Evolutionary conservation across 2,329 filamentous ascomycete species (phyloP), one percentile per base, ranked within the genome.

Genomic region (Trichoderma aggressivum): DNA sequence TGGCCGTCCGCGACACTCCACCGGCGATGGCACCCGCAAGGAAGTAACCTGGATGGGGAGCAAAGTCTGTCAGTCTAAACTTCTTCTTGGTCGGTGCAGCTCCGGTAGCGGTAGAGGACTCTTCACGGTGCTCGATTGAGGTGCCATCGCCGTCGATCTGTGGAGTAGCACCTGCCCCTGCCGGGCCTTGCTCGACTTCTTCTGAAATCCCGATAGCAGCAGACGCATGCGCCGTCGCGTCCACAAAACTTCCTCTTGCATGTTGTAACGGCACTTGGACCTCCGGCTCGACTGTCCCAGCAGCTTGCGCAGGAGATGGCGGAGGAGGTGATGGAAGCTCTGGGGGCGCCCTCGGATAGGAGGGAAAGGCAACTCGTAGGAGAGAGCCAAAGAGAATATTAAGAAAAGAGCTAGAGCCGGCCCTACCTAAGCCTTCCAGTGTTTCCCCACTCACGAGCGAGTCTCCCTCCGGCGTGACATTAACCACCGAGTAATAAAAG

Each of bases 31-130:
- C 96, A 86, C 96, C 96, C 81, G 96, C 96, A 84, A 97, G 83
- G 83, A 98, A 99, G 84, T 98, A 99, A 88, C 96, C 96, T 97
- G 92, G 87, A 89, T 94, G 89, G 82, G 92, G 93, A 82, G 94
- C 86, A 86, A 91, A 87, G 80, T 86, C 84, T 81, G 88, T 90
- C 85, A 91, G 88, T 85, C 81, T 84, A 80, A 80, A 81, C 81
- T 85, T 85, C 81, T 79, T 82, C 74, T 78, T 78, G 65, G 75
- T 74, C 75, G 75, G 76, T 75, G 75, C 78, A 73, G 77, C 75
- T 78, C 78, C 77, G 79, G 79, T 78, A 74, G 79, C 77, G 79
- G 79, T 78, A 74, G 79, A 78, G 76, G 74, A 75, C 63, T 76
- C 75, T 77, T 74, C 75, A 75, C 76, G 76, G 72, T 76, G 73